Conservation (phyloP, 208 protist species). For the Leishmania turanica region DNA sequence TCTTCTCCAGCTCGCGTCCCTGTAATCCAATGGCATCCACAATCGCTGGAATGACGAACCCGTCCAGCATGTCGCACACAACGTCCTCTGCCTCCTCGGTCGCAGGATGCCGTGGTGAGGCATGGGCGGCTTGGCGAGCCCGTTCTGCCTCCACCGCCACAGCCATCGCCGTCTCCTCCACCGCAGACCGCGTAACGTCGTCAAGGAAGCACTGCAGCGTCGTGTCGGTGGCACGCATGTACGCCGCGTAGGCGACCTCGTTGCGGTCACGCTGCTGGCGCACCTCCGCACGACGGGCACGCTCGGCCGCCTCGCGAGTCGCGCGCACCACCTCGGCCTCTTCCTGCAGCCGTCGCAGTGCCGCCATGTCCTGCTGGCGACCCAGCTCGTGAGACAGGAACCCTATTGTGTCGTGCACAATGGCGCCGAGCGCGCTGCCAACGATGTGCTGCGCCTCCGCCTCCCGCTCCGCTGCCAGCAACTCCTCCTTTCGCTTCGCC, state of each 20-base stretch:
- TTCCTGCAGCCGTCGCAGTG: constrained; percentile 52
- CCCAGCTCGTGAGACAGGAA: constrained; percentile 86
- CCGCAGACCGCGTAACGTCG: constrained; percentile 41
- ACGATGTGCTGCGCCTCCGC: constrained; percentile 56
- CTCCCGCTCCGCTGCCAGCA: constrained; percentile 43
- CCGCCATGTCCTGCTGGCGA: constrained; percentile 73
- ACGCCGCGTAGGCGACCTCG: constrained; percentile 73
- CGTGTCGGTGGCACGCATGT: constrained; percentile 59
- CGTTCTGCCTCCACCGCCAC: constrained; percentile 62
- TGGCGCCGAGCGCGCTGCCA: constrained; percentile 71
- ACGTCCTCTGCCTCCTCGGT: constrained; percentile 29
- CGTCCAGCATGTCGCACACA: constrained; percentile 85
- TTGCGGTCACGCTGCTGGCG: constrained; percentile 71
- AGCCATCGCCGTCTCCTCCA: constrained; percentile 66
- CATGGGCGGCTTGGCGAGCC: constrained; percentile 44
- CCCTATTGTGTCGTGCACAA: constrained; percentile 84
- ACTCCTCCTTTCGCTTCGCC: constrained; percentile 42
- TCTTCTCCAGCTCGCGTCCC: constrained; percentile 42
- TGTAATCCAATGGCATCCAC: constrained; percentile 55
- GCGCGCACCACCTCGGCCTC: constrained; percentile 74
- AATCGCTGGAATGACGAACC: constrained; percentile 71
- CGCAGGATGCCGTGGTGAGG: constrained; percentile 24
- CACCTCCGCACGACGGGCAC: constrained; percentile 61
- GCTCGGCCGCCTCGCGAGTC: constrained; percentile 81
- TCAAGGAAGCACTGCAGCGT: constrained; percentile 75